phyloP scores from a whole-genome alignment of 352 stramenopile species.

The Globisporangium polare region DNA sequence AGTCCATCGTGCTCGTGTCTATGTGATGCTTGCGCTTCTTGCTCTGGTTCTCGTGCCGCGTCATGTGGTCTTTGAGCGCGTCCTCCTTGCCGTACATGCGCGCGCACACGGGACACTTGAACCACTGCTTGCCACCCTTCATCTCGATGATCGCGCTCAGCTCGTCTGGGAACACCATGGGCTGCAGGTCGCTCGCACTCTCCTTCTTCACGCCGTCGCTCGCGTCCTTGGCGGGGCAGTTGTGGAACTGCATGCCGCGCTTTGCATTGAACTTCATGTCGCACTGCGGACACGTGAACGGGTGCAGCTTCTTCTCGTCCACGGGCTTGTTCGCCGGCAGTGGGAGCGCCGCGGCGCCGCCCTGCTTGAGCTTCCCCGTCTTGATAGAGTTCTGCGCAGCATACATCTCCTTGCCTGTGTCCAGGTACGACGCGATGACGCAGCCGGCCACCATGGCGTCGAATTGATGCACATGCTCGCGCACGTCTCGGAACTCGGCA shows the following conservation, averaged over 20 bases:
- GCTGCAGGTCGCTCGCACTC: constrained; percentile 35
- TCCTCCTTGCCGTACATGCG: constrained; percentile 79
- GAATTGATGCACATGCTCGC: constrained; percentile 95
- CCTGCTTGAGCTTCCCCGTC: constrained; percentile 55
- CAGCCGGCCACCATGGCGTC: constrained; percentile 89
- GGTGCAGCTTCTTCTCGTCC: constrained; percentile 86
- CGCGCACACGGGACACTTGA: constrained; percentile 78
- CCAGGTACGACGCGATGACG: constrained; percentile 84
- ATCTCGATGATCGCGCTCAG: constrained; percentile 68
- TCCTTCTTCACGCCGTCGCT: constrained; percentile 24
- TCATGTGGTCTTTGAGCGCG: constrained; percentile 72
- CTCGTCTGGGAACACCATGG: constrained; percentile 65
- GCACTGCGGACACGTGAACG: constrained; percentile 74
- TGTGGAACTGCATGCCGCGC: constrained; percentile 84
- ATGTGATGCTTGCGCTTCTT: constrained; percentile 87
- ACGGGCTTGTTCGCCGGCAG: constrained; percentile 71
- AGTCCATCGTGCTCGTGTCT: constrained; percentile 75
- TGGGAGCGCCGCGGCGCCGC: constrained; percentile 38
- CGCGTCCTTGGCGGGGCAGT: constrained; percentile 53
- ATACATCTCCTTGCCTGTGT: constrained; percentile 87
- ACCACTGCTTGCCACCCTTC: constrained; percentile 81
- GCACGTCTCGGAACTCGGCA: constrained; percentile 94
- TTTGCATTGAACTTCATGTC: constrained; percentile 87
- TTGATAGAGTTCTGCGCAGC: constrained; percentile 73
- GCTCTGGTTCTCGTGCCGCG: constrained; percentile 80